Conservation (phyloP, 1,139 yeast species). For the Cylindricascospora bacillispora region DNA sequence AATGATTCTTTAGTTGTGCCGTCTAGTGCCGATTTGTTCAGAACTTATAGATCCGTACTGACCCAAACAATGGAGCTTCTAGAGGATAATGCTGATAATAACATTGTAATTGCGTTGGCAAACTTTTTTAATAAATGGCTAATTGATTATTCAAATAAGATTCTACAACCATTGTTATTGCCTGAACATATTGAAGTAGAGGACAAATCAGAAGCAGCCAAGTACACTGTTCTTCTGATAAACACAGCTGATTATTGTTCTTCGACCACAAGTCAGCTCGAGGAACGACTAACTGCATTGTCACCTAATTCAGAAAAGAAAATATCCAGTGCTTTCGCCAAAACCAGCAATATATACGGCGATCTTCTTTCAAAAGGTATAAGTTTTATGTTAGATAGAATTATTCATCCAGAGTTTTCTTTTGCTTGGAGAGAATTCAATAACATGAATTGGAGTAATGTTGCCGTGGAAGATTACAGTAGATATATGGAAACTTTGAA, state of each 20-base stretch:
- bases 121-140: slow-evolving; percentile 57
- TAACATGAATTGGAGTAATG: slow-evolving; percentile 62
- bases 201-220: slow-evolving; percentile 44
- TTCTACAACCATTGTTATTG: slow-evolving; percentile 49
- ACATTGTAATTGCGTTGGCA: slow-evolving; percentile 31
- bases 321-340: slow-evolving; percentile 37
- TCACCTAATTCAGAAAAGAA: slow-evolving; percentile 32
- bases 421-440: slow-evolving; percentile 78
- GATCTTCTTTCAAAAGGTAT: slow-evolving; percentile 49
- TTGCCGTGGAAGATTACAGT: slow-evolving; percentile 60
- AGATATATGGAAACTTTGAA: slow-evolving; percentile 51
- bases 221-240: slow-evolving; percentile 56
- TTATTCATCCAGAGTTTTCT: slow-evolving; percentile 44
- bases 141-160: slow-evolving; percentile 45
- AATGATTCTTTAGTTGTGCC: slow-evolving; percentile 51
- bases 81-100: slow-evolving; percentile 17
- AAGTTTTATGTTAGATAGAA: slow-evolving; percentile 42
- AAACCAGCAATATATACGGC: slow-evolving; percentile 42
- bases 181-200: slow-evolving; percentile 24
- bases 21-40: slow-evolving; percentile 79
- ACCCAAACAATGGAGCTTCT: slow-evolving; percentile 63
- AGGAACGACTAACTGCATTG: slow-evolving; percentile 44
- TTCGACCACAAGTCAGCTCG: slow-evolving; percentile 64
- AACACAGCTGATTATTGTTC: slow-evolving; percentile 88
- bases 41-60: slow-evolving; percentile 57